A percentile compares a stretch with the other conserved stretches of the same genome.
Conservation (phyloP, 495 filamentous ascomycete genomes). For the Pyronema omphalodes region DNA sequence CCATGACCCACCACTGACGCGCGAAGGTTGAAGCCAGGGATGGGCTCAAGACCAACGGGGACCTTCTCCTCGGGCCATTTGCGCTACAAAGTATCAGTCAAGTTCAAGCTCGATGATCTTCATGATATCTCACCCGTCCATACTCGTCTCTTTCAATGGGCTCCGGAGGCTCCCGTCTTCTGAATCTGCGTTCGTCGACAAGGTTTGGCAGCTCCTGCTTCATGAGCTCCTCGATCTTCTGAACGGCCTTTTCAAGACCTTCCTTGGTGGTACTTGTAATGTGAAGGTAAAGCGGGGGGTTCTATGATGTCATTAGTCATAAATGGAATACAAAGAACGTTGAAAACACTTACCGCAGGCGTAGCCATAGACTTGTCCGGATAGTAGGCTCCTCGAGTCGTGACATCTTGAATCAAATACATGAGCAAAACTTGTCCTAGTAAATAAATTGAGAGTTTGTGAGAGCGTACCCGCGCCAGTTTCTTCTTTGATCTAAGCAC, state of each 20-base stretch:
- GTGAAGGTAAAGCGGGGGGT: slow-evolving; percentile 84
- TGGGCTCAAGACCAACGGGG: slow-evolving; percentile 69
- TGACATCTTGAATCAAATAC: slow-evolving; percentile 71
- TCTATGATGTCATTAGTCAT: slow-evolving; percentile 34
- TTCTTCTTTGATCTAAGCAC: slow-evolving; percentile 91
- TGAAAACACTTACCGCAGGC: slow-evolving; percentile 40
- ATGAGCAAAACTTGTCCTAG: slow-evolving; percentile 42
- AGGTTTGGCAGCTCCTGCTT: slow-evolving; percentile 88
- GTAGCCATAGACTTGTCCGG: slow-evolving; percentile 97
- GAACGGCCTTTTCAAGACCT: slow-evolving; percentile 71
- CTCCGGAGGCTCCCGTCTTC: slow-evolving; percentile 61
- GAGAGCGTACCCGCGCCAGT: slow-evolving; percentile 93
- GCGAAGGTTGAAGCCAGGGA: slow-evolving; percentile 89
- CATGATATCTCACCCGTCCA: slow-evolving; percentile 50
- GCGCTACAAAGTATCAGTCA: slow-evolving; percentile 39
- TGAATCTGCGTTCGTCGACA: slow-evolving; percentile 87
- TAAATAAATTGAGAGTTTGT: slow-evolving; percentile 7
- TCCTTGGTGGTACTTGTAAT: slow-evolving; percentile 85
- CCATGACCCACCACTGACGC: slow-evolving; percentile 89
- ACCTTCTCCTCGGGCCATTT: slow-evolving; percentile 98
- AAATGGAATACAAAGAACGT: neutral
- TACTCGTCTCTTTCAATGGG: slow-evolving; percentile 87
- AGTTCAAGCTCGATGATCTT: neutral
- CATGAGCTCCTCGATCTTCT: slow-evolving; percentile 82
- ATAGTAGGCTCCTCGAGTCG: slow-evolving; percentile 86